phyloP scores from a whole-genome alignment of 2,329 filamentous ascomycete species.

The Alternaria angustiovoidea region DNA sequence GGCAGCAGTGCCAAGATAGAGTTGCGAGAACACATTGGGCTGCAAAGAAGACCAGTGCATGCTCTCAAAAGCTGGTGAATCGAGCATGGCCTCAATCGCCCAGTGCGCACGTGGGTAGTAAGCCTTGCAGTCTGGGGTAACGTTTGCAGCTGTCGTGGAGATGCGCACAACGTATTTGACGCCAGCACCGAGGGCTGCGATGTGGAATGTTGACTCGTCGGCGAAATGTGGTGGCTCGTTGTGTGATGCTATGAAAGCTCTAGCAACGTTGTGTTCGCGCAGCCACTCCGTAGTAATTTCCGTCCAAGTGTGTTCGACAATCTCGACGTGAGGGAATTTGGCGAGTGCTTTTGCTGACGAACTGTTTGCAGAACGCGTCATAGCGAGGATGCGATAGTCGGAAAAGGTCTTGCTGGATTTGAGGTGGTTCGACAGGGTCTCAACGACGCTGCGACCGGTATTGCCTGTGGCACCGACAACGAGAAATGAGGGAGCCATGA shows the following conservation, averaged over 20 bases:
- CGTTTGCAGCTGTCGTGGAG: constrained; percentile 23
- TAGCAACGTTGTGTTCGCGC: constrained; percentile 12
- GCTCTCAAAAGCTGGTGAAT: not conserved
- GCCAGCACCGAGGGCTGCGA: constrained; percentile 17
- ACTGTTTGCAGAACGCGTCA: constrained; percentile 20
- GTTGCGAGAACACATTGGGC: constrained; percentile 18
- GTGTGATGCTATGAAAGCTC: constrained; percentile 29
- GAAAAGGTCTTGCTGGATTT: constrained; percentile 11
- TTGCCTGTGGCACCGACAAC: constrained; percentile 29
- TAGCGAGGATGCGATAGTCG: constrained; percentile 23
- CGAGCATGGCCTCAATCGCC: constrained; percentile 26
- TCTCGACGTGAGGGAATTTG: constrained; percentile 20
- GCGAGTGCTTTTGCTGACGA: constrained; percentile 17
- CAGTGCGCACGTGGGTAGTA: constrained; percentile 29
- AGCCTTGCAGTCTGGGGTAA: constrained; percentile 14
- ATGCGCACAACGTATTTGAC: constrained; percentile 30
- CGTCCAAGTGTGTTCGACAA: constrained; percentile 21
- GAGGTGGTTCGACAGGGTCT: constrained; percentile 22
- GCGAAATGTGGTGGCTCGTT: constrained; percentile 28
- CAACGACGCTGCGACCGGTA: constrained; percentile 19
- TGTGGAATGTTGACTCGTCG: constrained; percentile 28
- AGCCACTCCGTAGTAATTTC: constrained; percentile 26
- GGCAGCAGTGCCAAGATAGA: constrained; percentile 9
- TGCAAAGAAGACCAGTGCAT: constrained; percentile 25
- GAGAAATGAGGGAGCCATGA: constrained; percentile 19